Evolutionary conservation across 768 basidiomycete species (phyloP), one percentile per base, ranked within the genome.

Genomic region (Inosperma sp.): DNA sequence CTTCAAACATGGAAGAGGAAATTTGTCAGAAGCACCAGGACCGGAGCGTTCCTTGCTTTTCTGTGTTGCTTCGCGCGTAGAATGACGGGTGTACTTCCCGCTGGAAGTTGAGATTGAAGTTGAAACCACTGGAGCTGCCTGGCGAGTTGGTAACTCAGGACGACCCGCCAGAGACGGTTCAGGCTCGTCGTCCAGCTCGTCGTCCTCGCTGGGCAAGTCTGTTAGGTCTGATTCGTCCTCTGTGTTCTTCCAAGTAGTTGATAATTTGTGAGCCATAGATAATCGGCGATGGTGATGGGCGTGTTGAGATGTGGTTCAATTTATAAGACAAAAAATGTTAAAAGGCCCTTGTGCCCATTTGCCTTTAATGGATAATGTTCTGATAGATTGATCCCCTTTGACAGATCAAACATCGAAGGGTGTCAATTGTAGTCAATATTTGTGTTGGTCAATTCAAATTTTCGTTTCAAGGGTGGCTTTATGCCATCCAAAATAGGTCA

Each of bases 181-280:
- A 19, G 59, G 52, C 36, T 70, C 67, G 1, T 4, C 12, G 13
- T 69, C 70, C 7, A 53, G 35, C 16, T 54, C 48, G 35, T 72
- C 68, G 8, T 76, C 75, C 16, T 69, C 66, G 6, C 65, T 67
- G 4, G 72, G 72, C 29, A 78, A 57, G 36, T 78, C 77, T 16
- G 77, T 78, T 35, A 79, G 62, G 46, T 77, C 75, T 3, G 78
- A 79, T 23, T 68, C 69, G 33, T 58, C 53, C 35, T 75, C 72
- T 3, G 39, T 10, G 44, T 46, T 23, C 49, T 41, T 50, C 49
- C 49, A 50, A 12, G 37, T 50, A 5, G 49, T 22, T 19, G n/a
- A n/a, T n/a, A n/a, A n/a, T n/a, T n/a, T n/a, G n/a, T n/a, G n/a
- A n/a, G 26, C 16, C 42, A 42, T 52, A 12, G 25, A n/a, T n/a